phyloP scores from a whole-genome alignment of 805 yeast genomes.

The Candida ascalaphidarum region DNA sequence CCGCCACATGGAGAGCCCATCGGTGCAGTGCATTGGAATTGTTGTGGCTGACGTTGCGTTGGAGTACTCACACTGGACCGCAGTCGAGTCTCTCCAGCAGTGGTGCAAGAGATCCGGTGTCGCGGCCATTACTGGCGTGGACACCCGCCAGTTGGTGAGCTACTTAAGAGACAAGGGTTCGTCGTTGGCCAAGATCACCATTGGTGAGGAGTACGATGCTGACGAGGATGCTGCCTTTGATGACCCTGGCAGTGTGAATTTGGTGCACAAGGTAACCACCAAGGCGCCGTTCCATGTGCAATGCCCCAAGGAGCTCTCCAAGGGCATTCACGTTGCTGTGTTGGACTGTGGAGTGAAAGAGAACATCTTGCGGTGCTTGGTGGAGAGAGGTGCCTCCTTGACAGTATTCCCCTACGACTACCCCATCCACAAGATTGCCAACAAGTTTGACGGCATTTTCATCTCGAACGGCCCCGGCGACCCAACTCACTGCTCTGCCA shows the following conservation, averaged over 20 bases:
- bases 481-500: conserved; percentile 81
- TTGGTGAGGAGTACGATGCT: conserved; percentile 88
- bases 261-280: conserved; percentile 91
- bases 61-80: conserved; percentile 99
- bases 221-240: conserved; percentile 85
- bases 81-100: conserved; percentile 87
- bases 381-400: conserved; percentile 89
- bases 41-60: conserved; percentile 94
- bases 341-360: conserved; percentile 98
- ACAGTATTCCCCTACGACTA: conserved; percentile 96
- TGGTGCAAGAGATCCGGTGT: conserved; percentile 98
- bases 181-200: conserved; percentile 79
- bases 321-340: conserved; percentile 74
- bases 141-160: conserved; percentile 89
- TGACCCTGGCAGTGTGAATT: conserved; percentile 83
- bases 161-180: conserved; percentile 95
- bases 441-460: conserved; percentile 90
- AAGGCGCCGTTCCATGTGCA: conserved; percentile 89
- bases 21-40: conserved; percentile 89
- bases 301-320: conserved; percentile 46
- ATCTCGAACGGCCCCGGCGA: conserved; percentile 97
- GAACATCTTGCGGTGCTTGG: conserved; percentile 89
- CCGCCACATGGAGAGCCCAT: conserved; percentile 87
- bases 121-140: conserved; percentile 92
- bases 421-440: conserved; percentile 85